Evolutionary conservation across 768 basidiomycete genomes (phyloP), one percentile per base, ranked within the genome.

Genomic region (Termitomyces sp.): DNA sequence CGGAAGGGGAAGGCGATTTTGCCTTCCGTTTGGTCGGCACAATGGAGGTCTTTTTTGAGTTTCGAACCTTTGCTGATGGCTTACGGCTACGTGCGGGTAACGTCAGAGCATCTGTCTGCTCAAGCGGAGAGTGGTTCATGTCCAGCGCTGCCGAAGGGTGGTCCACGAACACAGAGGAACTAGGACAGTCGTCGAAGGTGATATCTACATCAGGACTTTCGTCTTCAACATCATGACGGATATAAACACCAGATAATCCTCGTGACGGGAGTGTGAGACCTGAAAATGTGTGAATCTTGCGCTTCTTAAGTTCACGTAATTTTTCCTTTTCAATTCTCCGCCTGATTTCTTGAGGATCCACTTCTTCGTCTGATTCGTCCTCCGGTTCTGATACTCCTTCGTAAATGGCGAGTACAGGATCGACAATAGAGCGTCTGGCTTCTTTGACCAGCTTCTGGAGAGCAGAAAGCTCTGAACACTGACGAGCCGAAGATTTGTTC

Each of bases 131-230:
- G 28, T 10, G 18, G 3, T 35, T 54, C 2, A 18, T 20, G 8
- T 6, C 18, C 26, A 13, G 6, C 16, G 1, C 40, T 12, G 38
- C 18, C 14, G 51, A 36, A 51, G 14, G 16, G 22, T 9, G 36
- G 26, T 52, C 36, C 10, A 42, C 28, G 12, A 46, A 45, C 22
- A 4, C 28, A 13, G 53, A 44, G 33, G 32, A 48, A 45, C 32
- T 28, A 13, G 26, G 44, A 4, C 24, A 20, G 26, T 53, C 51
- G 24, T 52, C 75, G 26, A 72, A 59, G 6, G 72, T 76, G 33
- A 86, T 76, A 60, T 88, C 84, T 12, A 87, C 83, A 42, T 85
- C 81, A 48, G 71, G 75, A 56, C 77, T 85, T 65, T 87, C 85
- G 57, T 87, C 85, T 30, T 78, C 82, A 3, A 78, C 66, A 61